Evolutionary conservation across 495 filamentous ascomycete species (phyloP), one percentile per base, ranked within the genome.

Genomic region (Penicillium pulvis): DNA sequence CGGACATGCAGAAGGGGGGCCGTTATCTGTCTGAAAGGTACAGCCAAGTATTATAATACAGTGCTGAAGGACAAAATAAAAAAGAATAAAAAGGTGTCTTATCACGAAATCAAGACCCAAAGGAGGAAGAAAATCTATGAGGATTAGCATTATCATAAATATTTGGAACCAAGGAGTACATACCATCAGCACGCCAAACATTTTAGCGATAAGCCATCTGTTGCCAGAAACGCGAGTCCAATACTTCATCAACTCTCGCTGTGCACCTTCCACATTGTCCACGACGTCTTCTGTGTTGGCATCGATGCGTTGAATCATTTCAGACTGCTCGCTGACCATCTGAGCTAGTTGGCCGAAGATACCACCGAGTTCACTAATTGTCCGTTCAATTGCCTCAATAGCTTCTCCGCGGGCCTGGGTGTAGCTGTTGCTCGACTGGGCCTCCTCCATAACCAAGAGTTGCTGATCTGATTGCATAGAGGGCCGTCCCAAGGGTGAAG

Each of bases 301-400:
- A 65, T 98, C 94, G 59, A 95, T 95, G 30, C 91, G 83, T 71
- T 85, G 88, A 47, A 95, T 93, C 87, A 93, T 95, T 71, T 96
- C 94, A 53, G 90, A 90, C 72, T 98, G 94, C 72, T 98, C 95
- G 61, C 87, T 90, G 43, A 98, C 94, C 95, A 98, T 97, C 68
- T 89, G 84, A 33, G 94, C 92, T n/a, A 98, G 75, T 72, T 98
- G 94, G 1, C 93, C 92, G 65, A 98, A 98, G 31, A 98, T 97
- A 2, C 93, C 90, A 10, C 94, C 94, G 2, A 98, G 80, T 71
- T 98, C 94, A 58, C 81, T 87, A 63, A 98, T 98, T 6, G 94
- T 98, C 51, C 90, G 85, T 73, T 98, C 94, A 54, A 98, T 98
- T 10, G 92, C 89, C 69, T 97, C 94, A 63, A 98, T 98, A 0